Evolutionary conservation across 2,329 filamentous ascomycete species (phyloP).

Genomic region (Aspergillus persii): DNA sequence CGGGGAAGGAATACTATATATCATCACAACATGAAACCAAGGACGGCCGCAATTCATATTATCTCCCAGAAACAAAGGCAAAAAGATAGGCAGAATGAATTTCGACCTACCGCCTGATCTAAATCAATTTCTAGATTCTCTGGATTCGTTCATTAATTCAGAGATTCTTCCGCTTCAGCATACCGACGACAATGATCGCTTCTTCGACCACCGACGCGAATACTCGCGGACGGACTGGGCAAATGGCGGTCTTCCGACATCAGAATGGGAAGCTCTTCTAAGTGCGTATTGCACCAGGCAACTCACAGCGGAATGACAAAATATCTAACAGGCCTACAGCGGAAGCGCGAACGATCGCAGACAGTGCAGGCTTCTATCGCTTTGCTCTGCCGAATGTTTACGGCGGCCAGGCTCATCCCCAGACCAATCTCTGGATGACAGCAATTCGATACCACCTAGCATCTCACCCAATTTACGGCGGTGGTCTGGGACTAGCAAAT

Average conservation of each 20-base stretch:
- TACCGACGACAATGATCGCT: constrained; percentile 58
- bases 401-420: constrained; percentile 45
- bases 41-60: no score
- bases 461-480: constrained; percentile 41
- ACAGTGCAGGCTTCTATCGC: constrained; percentile 60
- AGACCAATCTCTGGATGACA: constrained; percentile 62
- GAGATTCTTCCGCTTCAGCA: constrained; percentile 47
- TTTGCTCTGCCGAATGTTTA: constrained; percentile 57
- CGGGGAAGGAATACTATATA: constrained; percentile 1
- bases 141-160: constrained; percentile 57
- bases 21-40: background rate
- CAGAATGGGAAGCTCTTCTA: constrained; percentile 57
- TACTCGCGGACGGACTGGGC: constrained; percentile 62
- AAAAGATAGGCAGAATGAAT: constrained; percentile 42
- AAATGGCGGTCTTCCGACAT: constrained; percentile 54
- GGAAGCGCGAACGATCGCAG: constrained; percentile 52
- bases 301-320: background rate
- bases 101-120: constrained; percentile 56
- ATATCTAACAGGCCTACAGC: constrained; percentile 8
- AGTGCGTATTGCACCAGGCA: background rate
- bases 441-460: constrained; percentile 61
- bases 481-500: constrained; percentile 59
- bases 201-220: constrained; percentile 65
- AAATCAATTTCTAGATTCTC: constrained; percentile 45
- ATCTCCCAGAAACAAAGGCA: no score